Evolutionary conservation across 306 rosid genomes (phyloP).

Genomic region (Trifolium pratense): DNA sequence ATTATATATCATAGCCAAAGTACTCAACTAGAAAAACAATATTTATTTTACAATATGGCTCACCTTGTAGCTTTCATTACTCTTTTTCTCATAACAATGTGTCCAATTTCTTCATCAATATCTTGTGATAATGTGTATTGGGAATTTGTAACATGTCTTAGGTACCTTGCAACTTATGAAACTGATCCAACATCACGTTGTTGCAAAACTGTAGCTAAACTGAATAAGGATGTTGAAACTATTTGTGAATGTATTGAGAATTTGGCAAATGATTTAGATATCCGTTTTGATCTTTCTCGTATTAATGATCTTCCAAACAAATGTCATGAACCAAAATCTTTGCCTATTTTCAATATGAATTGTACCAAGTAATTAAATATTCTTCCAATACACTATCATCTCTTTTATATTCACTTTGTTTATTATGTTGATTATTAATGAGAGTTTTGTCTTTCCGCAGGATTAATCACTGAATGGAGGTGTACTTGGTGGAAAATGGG

Average conservation of each 20-base stretch:
- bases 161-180: slow-evolving; percentile 42
- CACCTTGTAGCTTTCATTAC: slow-evolving; percentile 7
- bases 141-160: slow-evolving; percentile 41
- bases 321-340: slow-evolving; percentile 26
- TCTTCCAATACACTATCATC: background rate
- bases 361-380: slow-evolving; percentile 36
- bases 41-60: slow-evolving; percentile 13
- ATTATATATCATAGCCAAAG: background rate
- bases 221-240: background rate
- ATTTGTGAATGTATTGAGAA: slow-evolving; percentile 38
- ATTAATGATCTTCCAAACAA: slow-evolving; percentile 23
- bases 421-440: background rate
- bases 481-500: background rate
- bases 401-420: background rate
- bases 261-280: slow-evolving; percentile 1
- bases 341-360: slow-evolving; percentile 34
- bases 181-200: slow-evolving; percentile 20
- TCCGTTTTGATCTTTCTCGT: slow-evolving; percentile 23
- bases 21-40: slow-evolving; percentile 17
- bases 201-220: slow-evolving; percentile 2
- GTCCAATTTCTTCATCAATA: slow-evolving; percentile 16
- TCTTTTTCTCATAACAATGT: slow-evolving; percentile 15
- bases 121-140: slow-evolving; percentile 37
- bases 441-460: background rate
- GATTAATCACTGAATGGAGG: background rate